These are phyloP conservation scores for Codiaeum variegatum DNA, from an alignment of 441 rosid genomes.

Conservation along the genomic window DNA sequence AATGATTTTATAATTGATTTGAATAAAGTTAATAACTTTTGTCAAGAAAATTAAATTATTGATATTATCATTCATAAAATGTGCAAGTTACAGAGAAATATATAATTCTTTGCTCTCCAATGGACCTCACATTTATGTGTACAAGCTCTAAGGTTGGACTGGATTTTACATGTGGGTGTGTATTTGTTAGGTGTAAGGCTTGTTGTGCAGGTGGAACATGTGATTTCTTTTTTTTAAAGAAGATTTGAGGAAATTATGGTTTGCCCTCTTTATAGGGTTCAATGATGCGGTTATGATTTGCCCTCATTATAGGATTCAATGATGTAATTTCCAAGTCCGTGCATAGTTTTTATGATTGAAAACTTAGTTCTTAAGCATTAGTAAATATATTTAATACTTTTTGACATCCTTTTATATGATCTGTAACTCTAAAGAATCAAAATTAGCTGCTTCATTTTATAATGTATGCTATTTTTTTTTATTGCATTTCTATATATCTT, in stretches of 20 bases:
- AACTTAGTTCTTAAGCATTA: conserved; percentile 14
- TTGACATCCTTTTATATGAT: not conserved
- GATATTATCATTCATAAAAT: not conserved
- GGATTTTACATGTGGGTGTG: not conserved
- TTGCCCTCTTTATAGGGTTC: not conserved
- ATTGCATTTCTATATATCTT: not conserved
- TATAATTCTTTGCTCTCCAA: not conserved
- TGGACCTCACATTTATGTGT: not conserved
- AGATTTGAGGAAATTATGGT: not conserved
- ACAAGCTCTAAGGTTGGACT: not conserved
- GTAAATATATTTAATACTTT: not conserved
- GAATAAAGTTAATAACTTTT: not conserved
- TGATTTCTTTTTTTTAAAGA: not conserved
- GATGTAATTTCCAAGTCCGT: conserved; percentile 4
- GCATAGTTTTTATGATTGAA: not conserved
- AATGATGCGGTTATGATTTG: conserved; percentile 12
- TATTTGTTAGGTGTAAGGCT: not conserved
- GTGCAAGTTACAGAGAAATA: not conserved
- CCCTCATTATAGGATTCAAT: not conserved
- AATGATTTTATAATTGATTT: not conserved
- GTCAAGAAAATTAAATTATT: not conserved
- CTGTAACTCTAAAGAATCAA: not conserved
- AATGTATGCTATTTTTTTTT: not conserved
- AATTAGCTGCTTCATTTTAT: not conserved
- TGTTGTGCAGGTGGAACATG: conserved; percentile 1